Evolutionary conservation across 106 monocot genomes (phyloP), one percentile per base, ranked within the genome.

Genomic region (Platanthera zijinensis): DNA sequence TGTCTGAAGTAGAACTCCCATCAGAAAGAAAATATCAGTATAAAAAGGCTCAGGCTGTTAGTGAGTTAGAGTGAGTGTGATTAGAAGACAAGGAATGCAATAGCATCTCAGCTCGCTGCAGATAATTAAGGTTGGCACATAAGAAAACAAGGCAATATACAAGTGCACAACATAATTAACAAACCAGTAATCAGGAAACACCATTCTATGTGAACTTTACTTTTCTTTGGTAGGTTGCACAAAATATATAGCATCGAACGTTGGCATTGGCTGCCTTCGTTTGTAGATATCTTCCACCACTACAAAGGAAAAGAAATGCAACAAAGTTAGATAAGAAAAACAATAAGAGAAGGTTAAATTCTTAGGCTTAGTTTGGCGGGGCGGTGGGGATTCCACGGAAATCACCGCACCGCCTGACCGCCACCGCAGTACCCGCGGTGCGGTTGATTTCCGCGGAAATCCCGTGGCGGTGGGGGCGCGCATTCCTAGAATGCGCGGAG

Each of bases 181-280:
- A 21, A 61, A 61, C 17, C 14, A 61, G 19, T 5, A 61, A 21
- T 61, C n/a, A 61, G 19, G n/a, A 30, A 32, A 67, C 13, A 32
- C 9, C 7, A 67, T 10, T 32, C 21, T 25, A 11, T 30, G 4
- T 2, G 30, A 67, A 32, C 67, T 67, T 67, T 90, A 96, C 95
- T 96, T 96, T 72, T 96, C 95, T 82, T 88, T 90, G 32, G 85
- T 76, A 67, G 95, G 95, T 80, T 92, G 95, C 19, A 96, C 86
- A 80, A 96, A 96, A 76, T 96, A 96, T 83, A 96, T 87, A 51
- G 95, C 95, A 84, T 96, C 92, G 90, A 96, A 88, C 8, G 86
- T 82, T 9, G 92, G 90, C 73, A 96, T 85, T n/a, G 95, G 92
- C 71, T 92, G 95, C 78, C 95, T 86, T 75, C 95, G 77, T 76